Evolutionary conservation across 2,329 filamentous ascomycete genomes (phyloP), one percentile per base, ranked within the genome.

Genomic region (Aspergillus sp.): DNA sequence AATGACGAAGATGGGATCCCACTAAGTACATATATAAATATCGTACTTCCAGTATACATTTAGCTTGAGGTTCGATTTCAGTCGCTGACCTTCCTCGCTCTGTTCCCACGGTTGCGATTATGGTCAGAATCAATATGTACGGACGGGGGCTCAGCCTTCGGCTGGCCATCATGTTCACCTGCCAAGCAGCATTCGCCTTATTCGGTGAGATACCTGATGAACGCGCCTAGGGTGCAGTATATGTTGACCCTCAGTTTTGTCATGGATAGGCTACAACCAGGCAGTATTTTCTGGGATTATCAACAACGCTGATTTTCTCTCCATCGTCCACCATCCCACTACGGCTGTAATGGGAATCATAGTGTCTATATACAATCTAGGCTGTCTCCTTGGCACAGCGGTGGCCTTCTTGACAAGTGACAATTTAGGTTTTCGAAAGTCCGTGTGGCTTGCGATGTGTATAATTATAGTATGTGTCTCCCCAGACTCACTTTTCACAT

Each of bases 201-300:
- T 72, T 71, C 48, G 69, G 69, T 70, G 48, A 32, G 65, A 58
- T 25, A 41, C 38, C 49, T 41, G 15, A 15, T 10, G 9, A 32
- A 54, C 8, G 32, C 21, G 17, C 43, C 23, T 52, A 43, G 55
- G 36, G 21, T 51, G n/a, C 53, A 41, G 49, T 45, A 23, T 45
- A 45, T 30, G 32, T 60, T 66, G 47, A 65, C 58, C 23, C 45
- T 41, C 25, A 47, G 10, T 57, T 41, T 51, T 43, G 21, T 32
- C 21, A 21, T 39, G 8, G 59, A 32, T 57, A 73, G 80, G 80
- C 2, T 83, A 83, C 48, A 81, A 83, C 30, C 81, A 83, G 64
- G 80, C 80, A 45, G 79, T 82, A 0, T 82, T 82, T 62, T 76
- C 78, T 2, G 80, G 80, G 10, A 80, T 84, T 15, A 72, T 83